Conservation (phyloP, 306 rosid genomes). For the Purshia tridentata region DNA sequence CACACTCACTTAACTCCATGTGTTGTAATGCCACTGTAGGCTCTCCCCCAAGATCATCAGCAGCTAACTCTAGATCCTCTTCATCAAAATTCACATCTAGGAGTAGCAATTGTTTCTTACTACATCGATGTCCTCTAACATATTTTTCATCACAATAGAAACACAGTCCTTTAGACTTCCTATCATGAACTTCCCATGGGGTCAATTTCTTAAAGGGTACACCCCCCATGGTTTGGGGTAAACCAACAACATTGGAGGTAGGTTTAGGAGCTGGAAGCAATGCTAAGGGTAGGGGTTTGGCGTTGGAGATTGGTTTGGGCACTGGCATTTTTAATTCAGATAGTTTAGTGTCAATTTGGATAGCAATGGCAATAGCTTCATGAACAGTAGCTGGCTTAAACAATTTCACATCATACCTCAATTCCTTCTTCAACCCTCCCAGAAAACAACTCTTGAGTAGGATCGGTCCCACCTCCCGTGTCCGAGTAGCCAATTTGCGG, state of each 20-base stretch:
- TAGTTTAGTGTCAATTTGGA: not conserved
- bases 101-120: too few relatives aligned
- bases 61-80: too few relatives aligned
- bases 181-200: not conserved
- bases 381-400: too few relatives aligned
- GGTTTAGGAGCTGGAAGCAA: too few relatives aligned
- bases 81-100: not conserved
- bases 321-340: too few relatives aligned
- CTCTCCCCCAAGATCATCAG: too few relatives aligned
- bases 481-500: not conserved
- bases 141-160: not conserved
- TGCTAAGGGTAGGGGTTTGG: too few relatives aligned
- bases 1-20: too few relatives aligned
- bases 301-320: too few relatives aligned
- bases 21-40: too few relatives aligned
- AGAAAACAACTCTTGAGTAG: not conserved
- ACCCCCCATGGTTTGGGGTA: not conserved
- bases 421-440: not conserved
- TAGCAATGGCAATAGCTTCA: not conserved
- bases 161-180: not conserved
- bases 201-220: not conserved
- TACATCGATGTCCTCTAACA: not conserved
- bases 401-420: not conserved
- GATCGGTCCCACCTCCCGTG: not conserved
- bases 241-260: too few relatives aligned